phyloP scores from a whole-genome alignment of 345 rosid genomes.

The Eutrema yunnanense region DNA sequence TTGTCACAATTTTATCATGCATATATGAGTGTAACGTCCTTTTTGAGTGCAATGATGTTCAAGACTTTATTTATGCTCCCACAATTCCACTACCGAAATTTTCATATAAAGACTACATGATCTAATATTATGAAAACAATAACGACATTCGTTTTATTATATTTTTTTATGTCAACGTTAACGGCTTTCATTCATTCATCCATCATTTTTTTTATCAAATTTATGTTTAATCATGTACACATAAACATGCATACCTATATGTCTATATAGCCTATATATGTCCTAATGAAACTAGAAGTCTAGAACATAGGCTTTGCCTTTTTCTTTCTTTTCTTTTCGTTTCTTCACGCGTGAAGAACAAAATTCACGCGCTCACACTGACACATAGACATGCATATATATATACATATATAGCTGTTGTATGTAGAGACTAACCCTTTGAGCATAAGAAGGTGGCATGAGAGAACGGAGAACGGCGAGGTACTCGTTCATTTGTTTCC shows the following conservation, averaged over 20 bases:
- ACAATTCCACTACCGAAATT: constrained; percentile 23
- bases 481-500: constrained; percentile 94
- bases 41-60: constrained; percentile 25
- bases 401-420: neutral
- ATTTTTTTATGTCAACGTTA: neutral
- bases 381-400: neutral
- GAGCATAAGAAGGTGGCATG: constrained; percentile 92
- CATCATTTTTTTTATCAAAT: neutral
- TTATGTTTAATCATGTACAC: neutral
- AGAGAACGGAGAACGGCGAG: constrained; percentile 70
- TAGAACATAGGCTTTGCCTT: constrained; percentile 26
- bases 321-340: neutral
- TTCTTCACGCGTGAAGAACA: constrained; percentile 10
- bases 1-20: constrained; percentile 11
- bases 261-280: neutral
- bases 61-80: constrained; percentile 14
- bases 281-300: constrained; percentile 19
- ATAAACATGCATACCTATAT: constrained; percentile 14
- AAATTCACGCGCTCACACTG: constrained; percentile 5
- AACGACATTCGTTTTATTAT: neutral
- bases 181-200: constrained; percentile 19
- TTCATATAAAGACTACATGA: neutral
- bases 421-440: constrained; percentile 56
- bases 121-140: constrained; percentile 1
- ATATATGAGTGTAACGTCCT: neutral